These are phyloP conservation scores for Globisporangium takayamanum DNA, from an alignment of 352 stramenopile species.

Conservation along the genomic window DNA sequence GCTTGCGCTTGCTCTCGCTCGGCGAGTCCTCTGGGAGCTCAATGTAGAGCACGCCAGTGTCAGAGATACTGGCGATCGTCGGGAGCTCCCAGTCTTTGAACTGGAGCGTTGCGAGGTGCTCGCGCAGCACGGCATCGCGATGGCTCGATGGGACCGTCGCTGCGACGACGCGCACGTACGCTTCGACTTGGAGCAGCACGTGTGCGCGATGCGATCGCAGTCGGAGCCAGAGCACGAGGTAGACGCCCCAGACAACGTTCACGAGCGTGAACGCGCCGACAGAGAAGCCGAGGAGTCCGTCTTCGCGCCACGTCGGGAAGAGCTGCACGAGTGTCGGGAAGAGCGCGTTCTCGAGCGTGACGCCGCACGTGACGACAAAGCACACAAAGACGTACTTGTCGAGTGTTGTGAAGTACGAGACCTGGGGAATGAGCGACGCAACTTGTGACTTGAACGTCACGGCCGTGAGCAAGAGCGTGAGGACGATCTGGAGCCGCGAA, in stretches of 20 bases:
- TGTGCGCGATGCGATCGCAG: conserved; percentile 7
- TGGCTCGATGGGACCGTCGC: conserved; percentile 9
- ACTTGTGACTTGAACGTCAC: conserved; percentile 35
- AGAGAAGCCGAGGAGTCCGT: conserved; percentile 12
- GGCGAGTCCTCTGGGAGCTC: conserved; percentile 17
- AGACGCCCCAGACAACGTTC: conserved; percentile 22
- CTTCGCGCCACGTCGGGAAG: conserved; percentile 5
- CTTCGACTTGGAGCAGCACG: conserved; percentile 14
- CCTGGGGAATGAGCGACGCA: conserved; percentile 21
- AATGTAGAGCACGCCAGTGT: conserved; percentile 11
- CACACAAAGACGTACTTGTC: conserved; percentile 35
- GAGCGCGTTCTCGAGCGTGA: conserved; percentile 27
- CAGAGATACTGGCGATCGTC: conserved; percentile 10
- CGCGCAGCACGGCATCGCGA: conserved; percentile 14
- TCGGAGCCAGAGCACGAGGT: conserved; percentile 18
- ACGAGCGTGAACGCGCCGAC: conserved; percentile 20
- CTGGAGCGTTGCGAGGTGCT: conserved; percentile 9
- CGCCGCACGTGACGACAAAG: conserved; percentile 23
- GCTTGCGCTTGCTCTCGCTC: conserved; percentile 8
- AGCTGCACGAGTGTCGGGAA: conserved; percentile 12
- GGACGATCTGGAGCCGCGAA: conserved; percentile 25
- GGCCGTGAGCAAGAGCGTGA: conserved; percentile 37
- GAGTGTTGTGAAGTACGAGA: conserved; percentile 36
- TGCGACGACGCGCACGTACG: conserved; percentile 17
- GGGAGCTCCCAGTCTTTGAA: conserved; percentile 9